Evolutionary conservation across 2,329 filamentous ascomycete genomes (phyloP).

Genomic region (Alternaria sp.): DNA sequence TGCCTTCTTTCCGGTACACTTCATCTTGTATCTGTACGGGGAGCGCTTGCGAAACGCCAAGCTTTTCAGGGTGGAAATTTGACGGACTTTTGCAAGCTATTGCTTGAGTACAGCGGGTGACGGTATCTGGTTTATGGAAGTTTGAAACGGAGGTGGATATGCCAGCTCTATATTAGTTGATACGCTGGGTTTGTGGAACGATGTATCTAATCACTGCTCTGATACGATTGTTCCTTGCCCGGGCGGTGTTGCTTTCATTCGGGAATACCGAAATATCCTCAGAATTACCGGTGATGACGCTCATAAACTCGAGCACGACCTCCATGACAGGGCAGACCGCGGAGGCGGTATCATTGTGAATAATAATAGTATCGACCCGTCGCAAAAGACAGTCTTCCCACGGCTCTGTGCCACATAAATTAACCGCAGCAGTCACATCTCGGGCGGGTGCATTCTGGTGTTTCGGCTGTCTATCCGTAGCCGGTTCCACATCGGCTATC

Average conservation of each 20-base stretch:
- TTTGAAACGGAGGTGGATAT: not conserved
- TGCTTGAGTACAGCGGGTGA: not conserved
- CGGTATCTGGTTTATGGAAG: not conserved
- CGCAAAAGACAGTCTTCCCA: not conserved
- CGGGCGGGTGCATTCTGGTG: not conserved
- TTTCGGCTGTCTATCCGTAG: not conserved
- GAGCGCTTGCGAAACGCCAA: not conserved
- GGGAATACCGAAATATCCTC: not conserved
- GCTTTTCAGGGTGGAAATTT: not conserved
- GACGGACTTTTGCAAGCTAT: not conserved
- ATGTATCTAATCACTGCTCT: rapidly evolving
- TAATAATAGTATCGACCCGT: not conserved
- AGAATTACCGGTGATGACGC: not conserved
- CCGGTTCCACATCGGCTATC: not conserved
- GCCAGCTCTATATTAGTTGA: rapidly evolving
- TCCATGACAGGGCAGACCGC: not conserved
- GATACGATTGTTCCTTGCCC: not conserved
- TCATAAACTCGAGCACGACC: not conserved
- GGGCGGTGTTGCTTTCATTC: not conserved
- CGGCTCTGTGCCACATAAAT: not conserved
- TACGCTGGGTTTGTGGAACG: not conserved
- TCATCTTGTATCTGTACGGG: not conserved
- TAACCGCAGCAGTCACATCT: not conserved
- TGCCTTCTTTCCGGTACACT: slow-evolving; percentile 29
- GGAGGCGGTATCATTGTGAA: not conserved